Conservation (phyloP, 805 yeast genomes). For the Monosporozyma yasuniensis region DNA sequence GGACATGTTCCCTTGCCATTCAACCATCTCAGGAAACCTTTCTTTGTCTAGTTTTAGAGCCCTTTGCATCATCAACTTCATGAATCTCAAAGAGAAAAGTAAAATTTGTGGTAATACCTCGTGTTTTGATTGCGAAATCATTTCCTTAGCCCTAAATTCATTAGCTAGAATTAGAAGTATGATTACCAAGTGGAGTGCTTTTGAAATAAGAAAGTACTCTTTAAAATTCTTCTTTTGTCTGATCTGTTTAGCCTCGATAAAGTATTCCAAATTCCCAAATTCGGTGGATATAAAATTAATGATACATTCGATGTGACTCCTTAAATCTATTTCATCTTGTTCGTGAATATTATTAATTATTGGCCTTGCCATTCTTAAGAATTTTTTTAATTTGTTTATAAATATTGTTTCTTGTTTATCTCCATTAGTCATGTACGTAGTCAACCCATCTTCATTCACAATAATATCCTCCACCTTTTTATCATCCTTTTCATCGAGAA, state of each 20-base stretch:
- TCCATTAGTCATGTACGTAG: slow-evolving; percentile 1
- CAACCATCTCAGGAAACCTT: slow-evolving; percentile 10
- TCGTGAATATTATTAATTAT: slow-evolving; percentile 9
- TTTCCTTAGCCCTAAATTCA: slow-evolving; percentile 5
- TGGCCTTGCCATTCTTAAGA: slow-evolving; percentile 14
- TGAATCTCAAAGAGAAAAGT: slow-evolving; percentile 13
- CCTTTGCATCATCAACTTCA: slow-evolving; percentile 7
- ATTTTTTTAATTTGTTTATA: slow-evolving; percentile 11
- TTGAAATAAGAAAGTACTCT: not conserved
- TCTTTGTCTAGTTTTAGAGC: slow-evolving; percentile 13
- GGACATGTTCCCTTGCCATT: slow-evolving; percentile 6
- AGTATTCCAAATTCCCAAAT: not conserved
- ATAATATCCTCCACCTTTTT: not conserved
- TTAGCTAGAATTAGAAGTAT: slow-evolving; percentile 9
- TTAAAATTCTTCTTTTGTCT: not conserved
- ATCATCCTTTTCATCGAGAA: slow-evolving; percentile 1
- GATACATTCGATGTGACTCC: slow-evolving; percentile 1
- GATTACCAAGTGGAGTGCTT: slow-evolving; percentile 2
- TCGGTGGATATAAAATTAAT: slow-evolving; percentile 4
- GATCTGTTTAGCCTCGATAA: not conserved
- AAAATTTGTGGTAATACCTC: slow-evolving; percentile 9
- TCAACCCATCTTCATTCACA: not conserved
- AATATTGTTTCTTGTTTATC: slow-evolving; percentile 3
- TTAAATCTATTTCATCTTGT: slow-evolving; percentile 4
- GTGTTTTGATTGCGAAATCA: slow-evolving; percentile 4